These are phyloP conservation scores for Cryphonectria parasitica DNA, from an alignment of 2,329 filamentous ascomycete species.

Conservation along the genomic window DNA sequence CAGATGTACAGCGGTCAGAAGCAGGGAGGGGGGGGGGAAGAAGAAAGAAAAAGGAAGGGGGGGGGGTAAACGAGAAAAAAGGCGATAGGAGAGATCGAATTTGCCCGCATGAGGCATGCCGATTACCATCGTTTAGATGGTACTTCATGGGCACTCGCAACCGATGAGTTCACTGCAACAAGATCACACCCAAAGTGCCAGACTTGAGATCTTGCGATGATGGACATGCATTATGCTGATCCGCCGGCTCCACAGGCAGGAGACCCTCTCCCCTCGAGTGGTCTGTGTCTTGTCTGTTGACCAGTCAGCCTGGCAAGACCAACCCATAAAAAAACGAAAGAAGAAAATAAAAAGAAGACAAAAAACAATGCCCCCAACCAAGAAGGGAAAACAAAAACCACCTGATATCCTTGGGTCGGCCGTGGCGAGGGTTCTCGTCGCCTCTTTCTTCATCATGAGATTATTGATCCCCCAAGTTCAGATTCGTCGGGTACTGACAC, in stretches of 20 bases:
- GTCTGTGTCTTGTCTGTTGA: neutral
- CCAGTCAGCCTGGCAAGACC: neutral
- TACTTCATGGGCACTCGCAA: neutral
- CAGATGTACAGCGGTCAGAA: neutral
- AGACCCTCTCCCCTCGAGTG: neutral
- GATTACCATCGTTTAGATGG: neutral
- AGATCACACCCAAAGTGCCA: neutral
- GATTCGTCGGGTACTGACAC: neutral
- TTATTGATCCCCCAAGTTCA: neutral
- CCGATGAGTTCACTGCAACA: neutral
- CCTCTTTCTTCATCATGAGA: neutral
- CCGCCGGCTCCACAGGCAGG: constrained; percentile 4
- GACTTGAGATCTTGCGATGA: constrained; percentile 9
- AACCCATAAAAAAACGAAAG: neutral
- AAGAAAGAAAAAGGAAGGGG: neutral
- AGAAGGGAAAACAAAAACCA: neutral
- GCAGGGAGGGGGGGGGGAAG: neutral
- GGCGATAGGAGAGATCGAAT: neutral
- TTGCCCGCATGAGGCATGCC: neutral
- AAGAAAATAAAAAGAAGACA: too few species aligned
- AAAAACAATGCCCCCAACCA: too few species aligned
- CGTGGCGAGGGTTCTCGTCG: neutral
- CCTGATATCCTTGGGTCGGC: neutral
- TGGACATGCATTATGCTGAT: constrained; percentile 2
- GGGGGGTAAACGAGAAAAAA: neutral